These are phyloP conservation scores for Metschnikowia corniflorae DNA, from an alignment of 805 yeast species.

Conservation along the genomic window DNA sequence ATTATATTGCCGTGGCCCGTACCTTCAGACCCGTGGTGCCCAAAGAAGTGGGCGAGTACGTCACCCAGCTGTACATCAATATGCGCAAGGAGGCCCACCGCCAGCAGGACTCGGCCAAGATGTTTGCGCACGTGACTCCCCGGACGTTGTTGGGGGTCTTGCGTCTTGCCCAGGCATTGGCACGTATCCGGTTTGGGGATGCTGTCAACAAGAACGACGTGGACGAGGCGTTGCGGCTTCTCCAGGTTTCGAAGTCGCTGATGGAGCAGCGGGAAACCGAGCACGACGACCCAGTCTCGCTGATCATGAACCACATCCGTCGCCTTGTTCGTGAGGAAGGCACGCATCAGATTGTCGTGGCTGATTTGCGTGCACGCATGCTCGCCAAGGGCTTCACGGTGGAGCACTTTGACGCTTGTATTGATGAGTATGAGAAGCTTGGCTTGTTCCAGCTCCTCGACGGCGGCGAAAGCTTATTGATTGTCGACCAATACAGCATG, in stretches of 20 bases:
- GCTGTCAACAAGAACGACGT: conserved; percentile 75
- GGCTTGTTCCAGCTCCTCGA: conserved; percentile 76
- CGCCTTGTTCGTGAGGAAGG: conserved; percentile 50
- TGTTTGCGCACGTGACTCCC: conserved; percentile 91
- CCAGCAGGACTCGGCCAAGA: conserved; percentile 69
- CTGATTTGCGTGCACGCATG: conserved; percentile 56
- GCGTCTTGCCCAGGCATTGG: conserved; percentile 92
- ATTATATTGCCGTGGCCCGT: conserved; percentile 80
- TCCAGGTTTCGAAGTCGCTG: conserved; percentile 83
- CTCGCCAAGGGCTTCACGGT: conserved; percentile 82
- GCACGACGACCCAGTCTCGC: conserved; percentile 57
- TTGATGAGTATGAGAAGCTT: conserved; percentile 66
- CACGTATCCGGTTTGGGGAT: conserved; percentile 79
- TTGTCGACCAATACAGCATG: conserved; percentile 38
- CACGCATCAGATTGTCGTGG: conserved; percentile 27
- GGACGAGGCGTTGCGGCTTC: conserved; percentile 89
- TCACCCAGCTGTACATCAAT: conserved; percentile 80
- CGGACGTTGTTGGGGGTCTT: conserved; percentile 88
- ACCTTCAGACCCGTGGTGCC: conserved; percentile 82
- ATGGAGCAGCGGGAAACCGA: conserved; percentile 52
- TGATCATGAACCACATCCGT: conserved; percentile 44
- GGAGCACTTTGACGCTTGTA: conserved; percentile 70
- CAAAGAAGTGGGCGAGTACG: conserved; percentile 78
- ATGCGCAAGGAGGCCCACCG: conserved; percentile 88
- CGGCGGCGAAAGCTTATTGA: conserved; percentile 61